Conservation (phyloP, 208 protist genomes). For the Crithidia expoeki region DNA sequence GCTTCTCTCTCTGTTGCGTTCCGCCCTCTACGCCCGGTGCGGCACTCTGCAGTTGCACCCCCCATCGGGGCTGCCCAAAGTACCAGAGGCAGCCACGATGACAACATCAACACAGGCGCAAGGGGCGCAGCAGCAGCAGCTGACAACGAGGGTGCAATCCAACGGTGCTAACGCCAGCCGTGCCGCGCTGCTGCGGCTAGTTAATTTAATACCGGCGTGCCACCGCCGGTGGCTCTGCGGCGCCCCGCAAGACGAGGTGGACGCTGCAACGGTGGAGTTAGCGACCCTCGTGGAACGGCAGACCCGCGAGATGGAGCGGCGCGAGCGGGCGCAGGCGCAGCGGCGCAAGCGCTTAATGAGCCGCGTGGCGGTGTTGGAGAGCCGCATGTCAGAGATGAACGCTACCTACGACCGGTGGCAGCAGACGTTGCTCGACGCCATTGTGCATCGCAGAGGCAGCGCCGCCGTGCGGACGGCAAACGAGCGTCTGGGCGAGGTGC, state of each 20-base stretch:
- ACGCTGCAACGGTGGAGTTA: slow-evolving; percentile 17
- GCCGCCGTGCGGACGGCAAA: slow-evolving; percentile 60
- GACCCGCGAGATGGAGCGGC: slow-evolving; percentile 8
- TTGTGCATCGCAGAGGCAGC: slow-evolving; percentile 66
- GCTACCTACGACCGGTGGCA: slow-evolving; percentile 31
- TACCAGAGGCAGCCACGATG: neutral
- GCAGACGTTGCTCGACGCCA: slow-evolving; percentile 59
- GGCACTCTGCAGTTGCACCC: slow-evolving; percentile 27
- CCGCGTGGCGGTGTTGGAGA: slow-evolving; percentile 33
- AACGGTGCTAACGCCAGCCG: slow-evolving; percentile 24
- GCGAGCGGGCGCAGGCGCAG: slow-evolving; percentile 30
- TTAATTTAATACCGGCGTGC: slow-evolving; percentile 35
- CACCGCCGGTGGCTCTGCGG: slow-evolving; percentile 39
- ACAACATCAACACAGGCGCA: no score
- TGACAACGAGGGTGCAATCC: slow-evolving; percentile 17
- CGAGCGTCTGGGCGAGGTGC: slow-evolving; percentile 66
- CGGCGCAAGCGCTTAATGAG: slow-evolving; percentile 36
- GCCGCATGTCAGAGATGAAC: slow-evolving; percentile 22
- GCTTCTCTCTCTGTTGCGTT: slow-evolving; percentile 43
- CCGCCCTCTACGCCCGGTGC: slow-evolving; percentile 46
- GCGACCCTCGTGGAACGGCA: slow-evolving; percentile 16
- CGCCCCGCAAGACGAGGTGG: slow-evolving; percentile 24
- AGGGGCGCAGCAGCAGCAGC: neutral
- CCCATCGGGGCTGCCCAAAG: neutral
- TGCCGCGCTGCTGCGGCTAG: slow-evolving; percentile 16